Evolutionary conservation across 257 asterid species (phyloP).

Genomic region (Catharanthus roseus): DNA sequence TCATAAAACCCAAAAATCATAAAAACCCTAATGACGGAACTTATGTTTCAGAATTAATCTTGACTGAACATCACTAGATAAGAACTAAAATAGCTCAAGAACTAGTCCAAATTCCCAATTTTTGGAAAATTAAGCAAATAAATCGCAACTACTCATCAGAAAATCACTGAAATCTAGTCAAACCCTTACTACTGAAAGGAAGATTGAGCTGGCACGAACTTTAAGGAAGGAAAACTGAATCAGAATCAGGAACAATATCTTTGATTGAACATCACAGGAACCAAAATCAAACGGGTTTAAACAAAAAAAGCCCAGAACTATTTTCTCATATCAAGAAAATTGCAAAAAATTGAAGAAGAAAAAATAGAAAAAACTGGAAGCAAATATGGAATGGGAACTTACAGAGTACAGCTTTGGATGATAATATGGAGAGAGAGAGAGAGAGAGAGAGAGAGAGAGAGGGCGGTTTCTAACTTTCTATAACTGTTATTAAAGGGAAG

Average conservation of each 20-base stretch:
- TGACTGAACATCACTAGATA: background rate
- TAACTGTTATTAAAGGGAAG: background rate
- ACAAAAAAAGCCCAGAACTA: background rate
- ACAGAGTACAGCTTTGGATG: background rate
- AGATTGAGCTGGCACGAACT: background rate
- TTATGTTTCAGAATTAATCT: background rate
- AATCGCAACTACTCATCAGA: background rate
- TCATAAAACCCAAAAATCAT: background rate
- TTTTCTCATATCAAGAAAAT: background rate
- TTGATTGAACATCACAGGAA: background rate
- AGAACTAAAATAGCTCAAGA: slow-evolving; percentile 15
- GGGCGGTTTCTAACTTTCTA: background rate
- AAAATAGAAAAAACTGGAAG: background rate
- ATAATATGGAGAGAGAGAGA: background rate
- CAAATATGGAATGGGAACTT: slow-evolving; percentile 7
- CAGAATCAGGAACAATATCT: background rate
- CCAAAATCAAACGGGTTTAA: background rate
- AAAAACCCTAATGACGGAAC: background rate
- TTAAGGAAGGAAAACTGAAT: background rate
- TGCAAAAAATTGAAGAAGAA: too few relatives aligned
- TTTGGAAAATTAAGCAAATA: background rate
- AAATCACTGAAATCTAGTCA: background rate
- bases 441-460: background rate
- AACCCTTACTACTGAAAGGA: background rate
- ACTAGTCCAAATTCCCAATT: background rate